Evolutionary conservation across 768 basidiomycete genomes (phyloP).

Genomic region (Rhizopogon vesiculosus): DNA sequence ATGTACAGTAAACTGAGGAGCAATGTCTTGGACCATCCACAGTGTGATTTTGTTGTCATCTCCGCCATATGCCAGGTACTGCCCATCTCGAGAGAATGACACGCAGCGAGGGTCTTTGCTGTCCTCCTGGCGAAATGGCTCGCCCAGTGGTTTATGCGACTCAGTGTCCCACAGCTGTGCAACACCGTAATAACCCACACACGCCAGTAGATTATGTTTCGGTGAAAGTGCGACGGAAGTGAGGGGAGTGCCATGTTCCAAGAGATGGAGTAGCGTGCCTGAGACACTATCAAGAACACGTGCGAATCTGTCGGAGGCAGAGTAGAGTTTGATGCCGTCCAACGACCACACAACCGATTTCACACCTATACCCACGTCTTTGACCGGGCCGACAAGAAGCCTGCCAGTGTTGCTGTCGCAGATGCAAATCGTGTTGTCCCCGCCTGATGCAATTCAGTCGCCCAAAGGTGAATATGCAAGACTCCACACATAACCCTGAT

Average conservation of each 20-base stretch:
- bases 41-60: background rate
- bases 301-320: background rate
- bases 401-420: background rate
- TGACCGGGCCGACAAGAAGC: background rate
- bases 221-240: background rate
- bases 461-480: background rate
- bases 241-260: background rate
- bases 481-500: background rate
- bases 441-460: background rate
- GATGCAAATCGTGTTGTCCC: background rate
- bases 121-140: background rate
- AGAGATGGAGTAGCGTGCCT: background rate
- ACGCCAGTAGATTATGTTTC: background rate
- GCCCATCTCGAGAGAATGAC: background rate
- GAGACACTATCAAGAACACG: background rate
- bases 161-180: background rate
- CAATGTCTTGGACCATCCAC: background rate
- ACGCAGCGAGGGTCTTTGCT: background rate
- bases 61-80: background rate
- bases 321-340: background rate
- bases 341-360: background rate
- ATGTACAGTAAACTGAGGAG: background rate
- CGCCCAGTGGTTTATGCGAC: background rate
- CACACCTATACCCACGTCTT: background rate
- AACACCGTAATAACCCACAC: background rate